Conservation (phyloP, 768 basidiomycete species). For the Psilocybe tampanensis region DNA sequence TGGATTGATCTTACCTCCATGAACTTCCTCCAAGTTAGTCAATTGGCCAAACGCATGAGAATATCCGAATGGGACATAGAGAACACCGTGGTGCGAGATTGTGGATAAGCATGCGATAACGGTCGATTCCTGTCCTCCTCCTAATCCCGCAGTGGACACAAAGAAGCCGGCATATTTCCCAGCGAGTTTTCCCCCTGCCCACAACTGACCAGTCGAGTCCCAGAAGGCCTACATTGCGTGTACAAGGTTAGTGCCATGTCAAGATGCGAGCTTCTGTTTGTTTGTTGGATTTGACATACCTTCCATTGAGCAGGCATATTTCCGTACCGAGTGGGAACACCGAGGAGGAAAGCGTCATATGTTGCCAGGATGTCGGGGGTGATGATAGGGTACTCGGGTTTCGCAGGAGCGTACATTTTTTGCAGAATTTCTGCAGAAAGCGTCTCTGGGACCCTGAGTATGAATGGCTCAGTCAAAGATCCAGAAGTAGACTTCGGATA, state of each 20-base stretch:
- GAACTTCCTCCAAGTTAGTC: conserved; percentile 52
- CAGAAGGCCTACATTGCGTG: conserved; percentile 62
- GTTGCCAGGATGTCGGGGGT: conserved; percentile 50
- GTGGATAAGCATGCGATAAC: conserved; percentile 49
- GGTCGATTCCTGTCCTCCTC: conserved; percentile 75
- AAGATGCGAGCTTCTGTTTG: background rate
- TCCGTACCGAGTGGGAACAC: conserved; percentile 82
- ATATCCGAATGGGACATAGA: conserved; percentile 42
- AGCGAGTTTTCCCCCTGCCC: conserved; percentile 54
- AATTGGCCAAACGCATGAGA: conserved; percentile 29
- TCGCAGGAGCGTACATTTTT: conserved; percentile 73
- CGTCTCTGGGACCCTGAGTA: conserved; percentile 72
- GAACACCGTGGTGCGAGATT: conserved; percentile 62
- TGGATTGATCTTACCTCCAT: conserved; percentile 50
- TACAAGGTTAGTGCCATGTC: background rate
- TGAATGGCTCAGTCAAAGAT: background rate
- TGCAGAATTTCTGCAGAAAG: conserved; percentile 67
- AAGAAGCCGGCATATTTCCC: conserved; percentile 75
- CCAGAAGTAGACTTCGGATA: background rate
- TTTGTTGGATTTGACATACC: conserved; percentile 33
- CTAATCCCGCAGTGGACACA: conserved; percentile 60
- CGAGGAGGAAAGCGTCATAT: conserved; percentile 77
- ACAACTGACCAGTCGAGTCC: conserved; percentile 72
- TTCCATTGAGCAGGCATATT: conserved; percentile 83
- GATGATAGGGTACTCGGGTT: conserved; percentile 72